Evolutionary conservation across 805 yeast species (phyloP), one percentile per base, ranked within the genome.

Genomic region (Barnettozyma vustinii): DNA sequence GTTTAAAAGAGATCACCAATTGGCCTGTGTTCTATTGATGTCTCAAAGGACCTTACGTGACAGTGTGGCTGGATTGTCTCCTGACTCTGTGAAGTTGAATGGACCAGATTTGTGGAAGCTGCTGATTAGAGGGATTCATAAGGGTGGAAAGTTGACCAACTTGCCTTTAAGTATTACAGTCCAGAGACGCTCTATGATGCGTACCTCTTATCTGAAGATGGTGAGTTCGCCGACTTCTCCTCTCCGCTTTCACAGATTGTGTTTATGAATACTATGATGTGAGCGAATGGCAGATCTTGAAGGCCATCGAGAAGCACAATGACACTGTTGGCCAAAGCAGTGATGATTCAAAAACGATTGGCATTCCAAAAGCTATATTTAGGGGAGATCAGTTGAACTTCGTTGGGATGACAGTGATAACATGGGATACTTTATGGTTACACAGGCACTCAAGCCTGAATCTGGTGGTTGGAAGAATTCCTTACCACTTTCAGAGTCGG

Each of bases 341-440:
- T 36, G 39, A 36, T 36, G 9, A 4, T 4, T 39, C 41, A 25
- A 9, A 39, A 39, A 39, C 27, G 5, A 39, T 39, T n/a, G 41
- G 30, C 6, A 15, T 39, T 21, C 41, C 41, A 39, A 18, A 20
- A 15, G 18, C 15, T n/a, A 4, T 39, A 21, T 39, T 39, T 30
- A 39, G 15, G 27, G 41, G 41, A 39, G n/a, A 23, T 7, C 21
- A 39, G 41, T 39, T 20, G 18, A 12, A 20, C 21, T 30, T 39
- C 27, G 25, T 3, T 23, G 27, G 41, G 41, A 30, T 21, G 41
- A 39, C 18, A 9, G 18, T 21, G 41, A 39, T 39, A 30, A 39
- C 18, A 39, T 39, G 41, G 41, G 41, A 20, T 39, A 5, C 41
- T 39, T 39, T 18, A 39, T 39, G 41, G 41, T 39, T 15, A 39